Evolutionary conservation across 2,329 filamentous ascomycete species (phyloP), one percentile per base, ranked within the genome.

Genomic region (Ascochyta pisi): DNA sequence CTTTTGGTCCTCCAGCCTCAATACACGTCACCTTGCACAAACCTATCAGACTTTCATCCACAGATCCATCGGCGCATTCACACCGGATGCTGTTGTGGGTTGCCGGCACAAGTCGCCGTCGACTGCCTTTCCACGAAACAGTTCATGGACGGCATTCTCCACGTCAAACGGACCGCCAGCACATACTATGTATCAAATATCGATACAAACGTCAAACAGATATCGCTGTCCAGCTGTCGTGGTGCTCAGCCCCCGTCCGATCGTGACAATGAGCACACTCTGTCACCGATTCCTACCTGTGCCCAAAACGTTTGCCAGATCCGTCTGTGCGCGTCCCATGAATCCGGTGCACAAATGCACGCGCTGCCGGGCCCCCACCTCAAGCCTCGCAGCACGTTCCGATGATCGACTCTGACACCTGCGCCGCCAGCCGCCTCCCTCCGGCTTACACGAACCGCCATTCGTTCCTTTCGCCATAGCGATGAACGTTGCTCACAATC

Each of bases 281-380:
- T 52, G 45, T 58, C 35, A 57, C 60, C 50, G 37, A 47, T 54
- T 26, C 45, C 47, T 51, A 34, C 24, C 42, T 24, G 13, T 41
- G 38, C 23, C 42, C 47, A 56, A 53, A 31, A 46, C 46, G 46
- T 41, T 23, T 60, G 65, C 62, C 63, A 71, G 68, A 74, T 73
- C 70, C 61, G 72, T 73, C 73, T 64, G 72, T 75, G 73, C 55
- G 57, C 52, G 52, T 62, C 53, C 62, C 65, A 67, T 62, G 58
- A 61, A 50, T 53, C 57, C 58, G 60, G 54, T 49, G 47, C 45
- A 41, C 38, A 41, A 60, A 58, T 59, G 66, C 66, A 64, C 63
- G 60, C 65, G 58, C 62, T 58, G 50, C 70, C 60, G 63, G 61
- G 58, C 62, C 69, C 66, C 69, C 67, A 63, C 64, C 56, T 55